Evolutionary conservation across 23 red algal genomes (phyloP).

Genomic region (Gracilaria domingensis): DNA sequence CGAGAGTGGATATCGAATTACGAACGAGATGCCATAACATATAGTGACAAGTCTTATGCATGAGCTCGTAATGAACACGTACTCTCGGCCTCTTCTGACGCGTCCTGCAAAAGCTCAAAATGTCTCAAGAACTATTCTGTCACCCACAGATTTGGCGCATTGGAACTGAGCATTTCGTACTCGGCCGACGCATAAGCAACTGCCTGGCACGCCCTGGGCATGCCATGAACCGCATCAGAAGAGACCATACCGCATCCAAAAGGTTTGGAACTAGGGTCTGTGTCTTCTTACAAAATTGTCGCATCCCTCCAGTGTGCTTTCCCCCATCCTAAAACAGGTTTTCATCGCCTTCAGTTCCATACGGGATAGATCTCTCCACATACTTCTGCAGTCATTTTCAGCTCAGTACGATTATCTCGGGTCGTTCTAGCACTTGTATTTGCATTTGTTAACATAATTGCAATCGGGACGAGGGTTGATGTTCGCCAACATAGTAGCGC

Average conservation of each 20-base stretch:
- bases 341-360: neutral
- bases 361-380: neutral
- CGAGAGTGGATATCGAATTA: constrained; percentile 1
- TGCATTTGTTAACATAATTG: neutral
- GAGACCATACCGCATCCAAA: constrained; percentile 1
- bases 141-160: neutral
- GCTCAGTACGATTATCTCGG: neutral
- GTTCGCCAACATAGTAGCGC: neutral
- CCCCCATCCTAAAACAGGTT: neutral
- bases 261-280: neutral
- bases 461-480: neutral
- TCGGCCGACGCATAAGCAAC: too few relatives aligned
- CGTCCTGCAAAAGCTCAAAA: neutral
- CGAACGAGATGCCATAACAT: constrained; percentile 8
- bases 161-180: neutral
- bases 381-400: neutral
- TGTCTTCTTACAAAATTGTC: neutral
- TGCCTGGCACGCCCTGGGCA: too few relatives aligned
- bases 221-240: constrained; percentile 9
- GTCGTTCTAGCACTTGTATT: neutral
- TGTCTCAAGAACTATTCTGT: neutral
- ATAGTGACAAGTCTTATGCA: neutral
- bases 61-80: neutral
- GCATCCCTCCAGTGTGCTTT: neutral
- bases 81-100: neutral